Percentiles rank a stretch among this genome's conserved stretches.
phyloP scores from a whole-genome alignment of 768 basidiomycete genomes.

The Termitomyces sp. region DNA sequence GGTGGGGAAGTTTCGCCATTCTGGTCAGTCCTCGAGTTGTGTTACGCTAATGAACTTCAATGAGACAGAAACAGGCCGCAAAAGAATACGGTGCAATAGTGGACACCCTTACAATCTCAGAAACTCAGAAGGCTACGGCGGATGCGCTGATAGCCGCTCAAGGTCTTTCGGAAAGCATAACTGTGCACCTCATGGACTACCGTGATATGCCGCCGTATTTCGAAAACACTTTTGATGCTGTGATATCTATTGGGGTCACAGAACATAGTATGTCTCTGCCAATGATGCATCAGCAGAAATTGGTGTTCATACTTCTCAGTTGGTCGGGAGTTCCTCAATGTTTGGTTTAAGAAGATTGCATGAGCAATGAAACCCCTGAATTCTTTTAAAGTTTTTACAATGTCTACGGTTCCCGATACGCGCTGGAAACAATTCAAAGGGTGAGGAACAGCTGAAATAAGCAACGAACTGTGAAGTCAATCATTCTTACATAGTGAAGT shows the following conservation, averaged over 20 bases:
- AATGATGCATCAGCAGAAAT: background rate
- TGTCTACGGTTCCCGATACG: conserved; percentile 9
- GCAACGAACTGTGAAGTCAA: background rate
- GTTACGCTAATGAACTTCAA: background rate
- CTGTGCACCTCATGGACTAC: conserved; percentile 65
- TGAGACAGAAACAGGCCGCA: conserved; percentile 10
- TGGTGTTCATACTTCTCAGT: background rate
- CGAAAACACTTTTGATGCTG: conserved; percentile 46
- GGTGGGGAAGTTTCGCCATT: conserved; percentile 9
- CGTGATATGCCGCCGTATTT: conserved; percentile 49
- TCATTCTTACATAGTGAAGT: background rate
- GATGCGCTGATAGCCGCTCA: conserved; percentile 50
- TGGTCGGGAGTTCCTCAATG: conserved; percentile 1
- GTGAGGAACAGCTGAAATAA: background rate
- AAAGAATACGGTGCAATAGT: conserved; percentile 48
- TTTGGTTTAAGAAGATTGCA: conserved; percentile 7
- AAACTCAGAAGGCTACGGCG: conserved; percentile 57
- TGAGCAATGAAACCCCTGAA: conserved; percentile 8
- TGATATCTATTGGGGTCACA: conserved; percentile 42
- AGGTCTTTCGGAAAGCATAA: conserved; percentile 42
- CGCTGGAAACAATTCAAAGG: conserved; percentile 6
- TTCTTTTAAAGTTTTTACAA: conserved; percentile 9
- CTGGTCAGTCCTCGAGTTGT: background rate
- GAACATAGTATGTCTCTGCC: conserved; percentile 19
- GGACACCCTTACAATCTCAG: conserved; percentile 60